Base-by-base conservation (phyloP, 352 stramenopile genomes). In the Thalassiosira hispida region DNA sequence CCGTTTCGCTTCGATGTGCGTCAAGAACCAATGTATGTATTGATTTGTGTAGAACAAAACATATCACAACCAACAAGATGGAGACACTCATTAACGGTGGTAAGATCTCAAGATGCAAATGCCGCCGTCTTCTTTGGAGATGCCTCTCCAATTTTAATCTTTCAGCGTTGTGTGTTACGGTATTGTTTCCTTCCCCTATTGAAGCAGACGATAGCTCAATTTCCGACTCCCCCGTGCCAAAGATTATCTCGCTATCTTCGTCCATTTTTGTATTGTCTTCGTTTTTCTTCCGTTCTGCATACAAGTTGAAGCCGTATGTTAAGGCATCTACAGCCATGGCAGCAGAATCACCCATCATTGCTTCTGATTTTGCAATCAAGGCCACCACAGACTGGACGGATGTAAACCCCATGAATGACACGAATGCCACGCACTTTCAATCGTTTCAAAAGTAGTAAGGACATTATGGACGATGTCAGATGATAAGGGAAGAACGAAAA, bases 261-360 rank as follows among this genome's bases (percentile, higher is more conserved):
- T 2, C 16, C 14, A n/a, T 31, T 42, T 51, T 0, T 61, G 70
- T 31, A 29, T 64, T 1, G 40, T 63, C 35, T 67, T 67, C 25
- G 35, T 61, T 61, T 62, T 88, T 88, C 22, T 65, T 44, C 31
- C 75, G 40, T 33, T 88, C 81, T 14, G 81, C 81, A 23, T 63
- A 20, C 20, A 75, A 71, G 74, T 88, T 88, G 38, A 86, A 88
- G 25, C 77, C 49, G 52, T 88, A 88, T 16, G 77, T 84, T 16
- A 86, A 62, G 22, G 78, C 67, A 73, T 88, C 81, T 1, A 88
- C 81, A 23, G 73, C 57, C 81, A 88, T 88, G 3, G 81, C 77
- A 1, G 67, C 73, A 9, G 55, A 82, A 31, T 88, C 81, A 46
- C 70, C 81, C 25, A 84, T 47, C 81, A 88, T 88, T 9, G 81